Evolutionary conservation across 225 moss, liverwort and hornwort species (phyloP), one percentile per base, ranked within the genome.

Genomic region (Polytrichum commune): DNA sequence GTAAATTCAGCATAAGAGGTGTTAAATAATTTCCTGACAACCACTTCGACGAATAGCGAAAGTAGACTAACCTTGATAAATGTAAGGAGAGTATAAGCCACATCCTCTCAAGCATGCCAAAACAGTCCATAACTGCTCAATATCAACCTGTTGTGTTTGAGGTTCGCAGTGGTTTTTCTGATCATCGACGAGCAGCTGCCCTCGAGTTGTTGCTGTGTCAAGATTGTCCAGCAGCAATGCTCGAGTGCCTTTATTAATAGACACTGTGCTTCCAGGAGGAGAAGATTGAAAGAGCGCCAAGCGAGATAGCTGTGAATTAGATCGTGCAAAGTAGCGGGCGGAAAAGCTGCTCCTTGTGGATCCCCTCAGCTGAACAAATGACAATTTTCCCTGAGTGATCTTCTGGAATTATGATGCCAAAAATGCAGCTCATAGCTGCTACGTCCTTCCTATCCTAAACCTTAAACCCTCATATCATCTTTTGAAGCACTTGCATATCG

Each of bases 311-410:
- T 78, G 78, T 24, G 79, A 54, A 58, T 81, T 90, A 10, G 82
- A 75, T 62, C 66, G 77, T 63, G 86, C 90, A 73, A 91, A 88
- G 76, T 86, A 88, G 53, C 86, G 79, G 56, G 90, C 72, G 64
- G 90, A 88, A 68, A 71, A 91, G 66, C 90, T 91, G 58, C 78
- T 91, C 62, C 88, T 86, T 9, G 81, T 81, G 20, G 90, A 85
- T 66, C 74, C 88, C 62, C 77, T 76, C 7, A 88, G 80, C 85
- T 91, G 85, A 55, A 62, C 72, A 35, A 35, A 35, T 35, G 9
- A 9, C 35, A 8, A 35, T 35, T 9, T 9, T 65, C 16, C 10
- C 8, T 46, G 46, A 46, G 13, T 46, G 16, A 10, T 3, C 13
- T 38, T 38, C 38, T 0, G 0, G 38, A 38, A 38, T 38, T 38